Evolutionary conservation across 495 filamentous ascomycete genomes (phyloP).

Genomic region (Cryomyces minteri): DNA sequence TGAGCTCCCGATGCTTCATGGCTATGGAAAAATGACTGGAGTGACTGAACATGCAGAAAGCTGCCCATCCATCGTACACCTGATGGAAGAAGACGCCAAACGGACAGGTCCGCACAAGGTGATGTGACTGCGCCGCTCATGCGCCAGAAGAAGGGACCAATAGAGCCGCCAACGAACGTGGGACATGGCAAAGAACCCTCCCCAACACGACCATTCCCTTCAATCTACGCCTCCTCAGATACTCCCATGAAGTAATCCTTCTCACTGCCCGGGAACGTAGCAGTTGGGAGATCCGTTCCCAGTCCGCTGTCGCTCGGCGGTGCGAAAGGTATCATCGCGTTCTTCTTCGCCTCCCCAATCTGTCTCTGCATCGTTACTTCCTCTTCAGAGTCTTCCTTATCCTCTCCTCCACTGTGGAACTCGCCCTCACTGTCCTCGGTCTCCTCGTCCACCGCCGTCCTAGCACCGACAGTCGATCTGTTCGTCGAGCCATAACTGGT

Average conservation of each 20-base stretch:
- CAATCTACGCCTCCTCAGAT: constrained; percentile 6
- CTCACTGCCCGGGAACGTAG: constrained; percentile 8
- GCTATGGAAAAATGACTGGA: too few relatives aligned
- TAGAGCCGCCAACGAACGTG: too few relatives aligned
- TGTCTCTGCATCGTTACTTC: constrained; percentile 4
- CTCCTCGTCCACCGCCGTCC: constrained; percentile 15
- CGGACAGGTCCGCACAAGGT: too few relatives aligned
- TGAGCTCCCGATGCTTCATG: too few relatives aligned
- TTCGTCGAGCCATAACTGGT: constrained; percentile 31
- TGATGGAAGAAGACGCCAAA: too few relatives aligned
- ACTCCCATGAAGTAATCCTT: constrained; percentile 11
- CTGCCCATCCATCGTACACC: too few relatives aligned
- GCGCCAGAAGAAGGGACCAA: too few relatives aligned
- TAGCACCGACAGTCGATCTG: constrained; percentile 16
- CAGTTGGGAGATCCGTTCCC: constrained; percentile 20
- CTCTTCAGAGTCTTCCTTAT: constrained; percentile 6
- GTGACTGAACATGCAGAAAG: too few relatives aligned
- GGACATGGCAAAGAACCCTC: too few relatives aligned
- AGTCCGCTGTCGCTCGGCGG: constrained; percentile 20
- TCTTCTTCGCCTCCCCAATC: constrained; percentile 1
- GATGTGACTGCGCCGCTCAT: too few relatives aligned
- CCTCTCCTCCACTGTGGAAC: neutral
- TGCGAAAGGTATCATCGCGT: constrained; percentile 7
- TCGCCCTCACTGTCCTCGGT: constrained; percentile 9
- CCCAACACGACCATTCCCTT: too few relatives aligned